Percentiles rank a stretch among this genome's conserved stretches.
Conservation (phyloP, 805 yeast species). For the Candida wancherniae region DNA sequence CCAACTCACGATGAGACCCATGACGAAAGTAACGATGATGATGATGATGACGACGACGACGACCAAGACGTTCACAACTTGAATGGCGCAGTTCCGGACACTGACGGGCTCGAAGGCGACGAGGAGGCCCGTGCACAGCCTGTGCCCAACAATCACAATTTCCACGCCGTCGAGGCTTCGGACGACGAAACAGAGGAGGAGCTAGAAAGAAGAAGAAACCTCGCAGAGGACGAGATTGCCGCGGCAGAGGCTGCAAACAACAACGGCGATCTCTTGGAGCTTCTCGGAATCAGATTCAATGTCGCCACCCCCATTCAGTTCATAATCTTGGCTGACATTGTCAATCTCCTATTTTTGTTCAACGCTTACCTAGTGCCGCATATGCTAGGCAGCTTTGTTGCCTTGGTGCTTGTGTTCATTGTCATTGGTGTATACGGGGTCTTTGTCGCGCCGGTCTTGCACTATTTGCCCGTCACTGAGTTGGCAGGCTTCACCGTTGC, state of each 20-base stretch:
- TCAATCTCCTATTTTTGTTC: conserved; percentile 35
- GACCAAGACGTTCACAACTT: not conserved
- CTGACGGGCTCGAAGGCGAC: conserved; percentile 6
- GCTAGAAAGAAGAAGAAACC: conserved; percentile 11
- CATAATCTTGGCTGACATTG: conserved; percentile 27
- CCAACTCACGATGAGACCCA: not conserved
- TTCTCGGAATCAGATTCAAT: conserved; percentile 33
- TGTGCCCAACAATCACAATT: too few species aligned
- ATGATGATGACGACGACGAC: conserved; percentile 1
- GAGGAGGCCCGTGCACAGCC: conserved; percentile 1
- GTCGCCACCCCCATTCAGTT: conserved; percentile 33
- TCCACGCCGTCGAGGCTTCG: conserved; percentile 1
- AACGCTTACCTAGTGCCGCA: conserved; percentile 47
- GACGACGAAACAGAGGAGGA: conserved; percentile 16
- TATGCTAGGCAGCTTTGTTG: conserved; percentile 32
- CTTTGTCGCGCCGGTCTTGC: conserved; percentile 3
- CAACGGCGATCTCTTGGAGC: conserved; percentile 27
- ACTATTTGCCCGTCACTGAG: not conserved
- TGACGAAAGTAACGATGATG: not conserved
- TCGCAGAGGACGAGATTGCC: conserved; percentile 14
- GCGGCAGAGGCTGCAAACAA: conserved; percentile 14
- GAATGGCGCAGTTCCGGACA: conserved; percentile 4
- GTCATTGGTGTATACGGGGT: conserved; percentile 4
- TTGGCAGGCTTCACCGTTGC: not conserved
- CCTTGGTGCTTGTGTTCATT: conserved; percentile 2